phyloP scores from a whole-genome alignment of 495 filamentous ascomycete species.

The Penicillium subrubescens region DNA sequence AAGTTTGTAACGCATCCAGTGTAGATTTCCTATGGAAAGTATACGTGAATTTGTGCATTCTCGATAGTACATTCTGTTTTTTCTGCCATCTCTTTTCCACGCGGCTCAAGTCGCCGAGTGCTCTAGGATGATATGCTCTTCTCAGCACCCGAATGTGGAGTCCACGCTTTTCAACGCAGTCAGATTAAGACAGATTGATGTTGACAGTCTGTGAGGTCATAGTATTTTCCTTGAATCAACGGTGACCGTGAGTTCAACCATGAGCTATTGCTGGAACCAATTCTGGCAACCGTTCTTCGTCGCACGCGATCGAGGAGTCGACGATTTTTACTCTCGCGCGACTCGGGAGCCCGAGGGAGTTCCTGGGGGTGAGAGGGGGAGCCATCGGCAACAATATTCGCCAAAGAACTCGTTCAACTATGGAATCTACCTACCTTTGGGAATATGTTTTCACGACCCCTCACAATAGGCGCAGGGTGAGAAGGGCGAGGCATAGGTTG shows the following conservation, averaged over 20 bases:
- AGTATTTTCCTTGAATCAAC: neutral
- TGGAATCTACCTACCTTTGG: too few relatives aligned
- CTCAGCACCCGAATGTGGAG: neutral
- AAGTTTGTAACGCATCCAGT: neutral
- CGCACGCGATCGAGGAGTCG: too few relatives aligned
- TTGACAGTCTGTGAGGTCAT: constrained; percentile 1
- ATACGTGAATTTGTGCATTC: neutral
- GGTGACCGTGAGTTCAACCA: neutral
- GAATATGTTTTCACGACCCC: too few relatives aligned
- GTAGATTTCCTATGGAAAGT: neutral
- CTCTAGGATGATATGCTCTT: constrained; percentile 1
- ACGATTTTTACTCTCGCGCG: too few relatives aligned
- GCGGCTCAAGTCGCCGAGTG: neutral
- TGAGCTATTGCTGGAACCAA: neutral
- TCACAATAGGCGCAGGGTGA: too few relatives aligned
- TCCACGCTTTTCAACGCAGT: constrained; percentile 1
- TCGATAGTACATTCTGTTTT: too few relatives aligned
- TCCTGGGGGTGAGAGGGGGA: too few relatives aligned
- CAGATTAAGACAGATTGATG: constrained; percentile 2
- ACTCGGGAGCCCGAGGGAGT: too few relatives aligned
- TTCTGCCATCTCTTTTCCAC: neutral
- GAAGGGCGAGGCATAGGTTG: too few relatives aligned
- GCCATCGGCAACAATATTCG: too few relatives aligned
- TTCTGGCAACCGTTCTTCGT: constrained; percentile 2
- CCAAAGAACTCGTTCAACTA: too few relatives aligned